phyloP scores from a whole-genome alignment of 352 stramenopile genomes.

The Blastocystis sp. region DNA sequence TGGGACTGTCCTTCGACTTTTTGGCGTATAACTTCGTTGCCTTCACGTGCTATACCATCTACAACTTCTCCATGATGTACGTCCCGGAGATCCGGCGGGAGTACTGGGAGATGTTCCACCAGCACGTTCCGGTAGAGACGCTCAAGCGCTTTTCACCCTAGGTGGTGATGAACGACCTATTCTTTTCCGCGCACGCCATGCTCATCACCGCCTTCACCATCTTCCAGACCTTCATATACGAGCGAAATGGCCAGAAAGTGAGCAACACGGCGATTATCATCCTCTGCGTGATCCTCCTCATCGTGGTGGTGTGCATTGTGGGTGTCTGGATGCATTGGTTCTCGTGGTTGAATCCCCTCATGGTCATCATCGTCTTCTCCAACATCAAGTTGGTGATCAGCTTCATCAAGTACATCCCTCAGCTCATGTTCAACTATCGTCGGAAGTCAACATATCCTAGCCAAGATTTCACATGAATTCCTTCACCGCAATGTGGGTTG shows the following conservation, averaged over 20 bases:
- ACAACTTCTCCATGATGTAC: constrained; percentile 68
- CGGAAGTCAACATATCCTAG: constrained; percentile 68
- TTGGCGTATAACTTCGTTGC: constrained; percentile 67
- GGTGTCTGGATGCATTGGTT: constrained; percentile 28
- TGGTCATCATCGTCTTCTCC: constrained; percentile 42
- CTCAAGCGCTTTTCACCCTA: neutral
- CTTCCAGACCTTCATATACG: constrained; percentile 63
- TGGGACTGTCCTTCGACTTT: constrained; percentile 63
- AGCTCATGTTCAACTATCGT: constrained; percentile 64
- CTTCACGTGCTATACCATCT: constrained; percentile 70
- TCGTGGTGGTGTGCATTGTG: constrained; percentile 27
- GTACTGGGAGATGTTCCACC: constrained; percentile 35
- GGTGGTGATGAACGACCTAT: constrained; percentile 67
- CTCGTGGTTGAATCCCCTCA: constrained; percentile 39
- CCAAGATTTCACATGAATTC: neutral
- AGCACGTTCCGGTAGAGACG: constrained; percentile 40
- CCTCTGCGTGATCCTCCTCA: constrained; percentile 29
- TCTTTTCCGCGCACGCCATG: constrained; percentile 70
- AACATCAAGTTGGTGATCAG: constrained; percentile 70
- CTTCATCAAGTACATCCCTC: constrained; percentile 71
- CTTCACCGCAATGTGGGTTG: constrained; percentile 55
- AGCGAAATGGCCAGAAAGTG: constrained; percentile 20
- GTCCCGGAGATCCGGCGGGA: constrained; percentile 24
- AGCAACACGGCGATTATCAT: constrained; percentile 64
- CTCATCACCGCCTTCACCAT: constrained; percentile 59